These are phyloP conservation scores for Lupinus albus DNA, from an alignment of 306 rosid species.

Conservation along the genomic window DNA sequence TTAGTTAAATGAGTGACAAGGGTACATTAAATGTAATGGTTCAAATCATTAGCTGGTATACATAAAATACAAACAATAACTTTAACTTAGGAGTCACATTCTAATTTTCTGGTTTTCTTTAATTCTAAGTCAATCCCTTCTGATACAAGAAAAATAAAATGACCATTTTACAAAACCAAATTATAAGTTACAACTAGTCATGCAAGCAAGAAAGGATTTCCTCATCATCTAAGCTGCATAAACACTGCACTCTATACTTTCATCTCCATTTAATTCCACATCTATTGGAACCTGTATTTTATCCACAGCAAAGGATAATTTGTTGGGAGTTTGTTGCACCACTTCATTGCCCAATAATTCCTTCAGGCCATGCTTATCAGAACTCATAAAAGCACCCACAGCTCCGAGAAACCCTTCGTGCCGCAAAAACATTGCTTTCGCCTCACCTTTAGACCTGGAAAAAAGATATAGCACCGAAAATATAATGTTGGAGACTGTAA, in stretches of 20 bases:
- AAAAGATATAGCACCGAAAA: neutral
- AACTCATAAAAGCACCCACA: constrained; percentile 81
- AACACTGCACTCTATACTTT: constrained; percentile 75
- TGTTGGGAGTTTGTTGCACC: constrained; percentile 47
- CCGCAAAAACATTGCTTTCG: constrained; percentile 86
- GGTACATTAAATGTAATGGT: neutral
- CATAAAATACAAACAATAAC: constrained; percentile 24
- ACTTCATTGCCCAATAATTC: constrained; percentile 54
- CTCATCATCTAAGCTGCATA: constrained; percentile 50
- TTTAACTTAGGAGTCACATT: neutral
- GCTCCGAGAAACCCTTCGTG: constrained; percentile 99
- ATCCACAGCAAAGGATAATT: constrained; percentile 47
- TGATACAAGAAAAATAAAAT: neutral
- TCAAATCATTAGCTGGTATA: constrained; percentile 11
- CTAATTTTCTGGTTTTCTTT: neutral
- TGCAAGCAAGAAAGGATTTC: constrained; percentile 61
- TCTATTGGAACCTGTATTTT: constrained; percentile 43
- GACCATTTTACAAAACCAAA: constrained; percentile 34
- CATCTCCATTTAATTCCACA: constrained; percentile 62
- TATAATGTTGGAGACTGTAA: neutral
- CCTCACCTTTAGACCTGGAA: constrained; percentile 94
- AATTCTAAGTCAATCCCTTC: no score
- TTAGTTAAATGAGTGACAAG: neutral
- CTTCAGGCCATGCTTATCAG: constrained; percentile 65
- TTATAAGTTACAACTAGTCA: constrained; percentile 33